A percentile compares a stretch with the other conserved stretches of the same genome.
phyloP scores from a whole-genome alignment of 163 green algal genomes.

The Chlorella variabilis region DNA sequence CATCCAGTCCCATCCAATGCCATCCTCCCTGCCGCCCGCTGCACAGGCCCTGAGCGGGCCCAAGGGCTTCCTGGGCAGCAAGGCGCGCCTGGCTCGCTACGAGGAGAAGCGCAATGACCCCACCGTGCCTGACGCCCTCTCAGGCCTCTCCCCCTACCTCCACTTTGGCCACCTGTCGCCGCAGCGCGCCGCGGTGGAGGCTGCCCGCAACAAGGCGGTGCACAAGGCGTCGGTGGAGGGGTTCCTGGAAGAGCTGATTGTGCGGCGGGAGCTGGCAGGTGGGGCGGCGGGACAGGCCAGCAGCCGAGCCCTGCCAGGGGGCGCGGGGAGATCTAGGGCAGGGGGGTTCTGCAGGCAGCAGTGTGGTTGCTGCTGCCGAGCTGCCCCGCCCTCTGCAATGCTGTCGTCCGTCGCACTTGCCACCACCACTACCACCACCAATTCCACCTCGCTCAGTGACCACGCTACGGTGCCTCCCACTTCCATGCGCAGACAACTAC shows the following conservation, averaged over 20 bases:
- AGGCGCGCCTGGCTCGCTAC: slow-evolving; percentile 63
- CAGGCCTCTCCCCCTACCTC: slow-evolving; percentile 90
- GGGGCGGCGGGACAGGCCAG: not conserved
- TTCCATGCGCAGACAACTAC: slow-evolving; percentile 97
- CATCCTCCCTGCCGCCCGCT: too few relatives aligned
- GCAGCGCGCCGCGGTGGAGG: slow-evolving; percentile 88
- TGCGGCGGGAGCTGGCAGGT: slow-evolving; percentile 89
- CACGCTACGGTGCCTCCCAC: too few relatives aligned
- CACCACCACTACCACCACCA: too few relatives aligned
- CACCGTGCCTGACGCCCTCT: slow-evolving; percentile 68
- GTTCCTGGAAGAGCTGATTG: slow-evolving; percentile 97
- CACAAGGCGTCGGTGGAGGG: slow-evolving; percentile 81
- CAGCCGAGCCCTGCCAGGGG: too few relatives aligned
- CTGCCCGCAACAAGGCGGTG: slow-evolving; percentile 71
- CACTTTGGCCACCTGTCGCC: slow-evolving; percentile 91
- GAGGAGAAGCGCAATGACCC: slow-evolving; percentile 92
- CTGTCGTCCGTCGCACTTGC: too few relatives aligned
- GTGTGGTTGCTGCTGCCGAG: too few relatives aligned
- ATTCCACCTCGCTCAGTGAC: too few relatives aligned
- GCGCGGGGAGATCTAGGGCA: too few relatives aligned
- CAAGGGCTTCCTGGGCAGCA: slow-evolving; percentile 75
- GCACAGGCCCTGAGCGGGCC: slow-evolving; percentile 52
- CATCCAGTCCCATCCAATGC: too few relatives aligned
- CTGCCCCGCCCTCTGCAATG: too few relatives aligned
- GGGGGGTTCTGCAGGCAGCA: too few relatives aligned